Evolutionary conservation across 352 stramenopile species (phyloP).

Genomic region (Blastocystis sp.): DNA sequence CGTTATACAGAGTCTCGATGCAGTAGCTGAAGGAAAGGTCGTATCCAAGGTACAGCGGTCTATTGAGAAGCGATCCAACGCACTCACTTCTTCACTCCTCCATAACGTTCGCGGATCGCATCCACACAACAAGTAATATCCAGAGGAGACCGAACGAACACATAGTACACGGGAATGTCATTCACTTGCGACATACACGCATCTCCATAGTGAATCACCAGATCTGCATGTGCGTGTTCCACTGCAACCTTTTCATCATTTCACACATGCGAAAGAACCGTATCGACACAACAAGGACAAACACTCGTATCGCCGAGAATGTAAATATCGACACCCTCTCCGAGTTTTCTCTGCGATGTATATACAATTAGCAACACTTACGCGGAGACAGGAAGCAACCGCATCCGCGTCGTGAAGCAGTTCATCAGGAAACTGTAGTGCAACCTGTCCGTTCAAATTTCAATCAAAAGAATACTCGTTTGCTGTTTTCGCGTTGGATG

Average conservation of each 20-base stretch:
- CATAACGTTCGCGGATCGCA: background rate
- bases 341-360: background rate
- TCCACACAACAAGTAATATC: background rate
- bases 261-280: background rate
- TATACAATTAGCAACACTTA: background rate
- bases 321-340: background rate
- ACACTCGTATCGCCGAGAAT: conserved; percentile 17
- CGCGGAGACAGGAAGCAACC: background rate
- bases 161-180: background rate
- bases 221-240: background rate
- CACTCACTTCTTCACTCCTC: background rate
- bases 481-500: background rate
- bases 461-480: background rate
- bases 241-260: background rate
- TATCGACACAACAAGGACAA: conserved; percentile 22
- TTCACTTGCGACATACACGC: background rate
- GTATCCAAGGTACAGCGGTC: background rate
- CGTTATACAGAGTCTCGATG: background rate
- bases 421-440: background rate
- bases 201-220: conserved; percentile 18
- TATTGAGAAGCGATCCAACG: background rate
- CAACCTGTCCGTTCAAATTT: background rate
- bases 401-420: background rate
- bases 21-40: background rate
- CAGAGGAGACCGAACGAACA: background rate